These are phyloP conservation scores for Hibiscus mutabilis DNA, from an alignment of 345 rosid species.

Conservation along the genomic window DNA sequence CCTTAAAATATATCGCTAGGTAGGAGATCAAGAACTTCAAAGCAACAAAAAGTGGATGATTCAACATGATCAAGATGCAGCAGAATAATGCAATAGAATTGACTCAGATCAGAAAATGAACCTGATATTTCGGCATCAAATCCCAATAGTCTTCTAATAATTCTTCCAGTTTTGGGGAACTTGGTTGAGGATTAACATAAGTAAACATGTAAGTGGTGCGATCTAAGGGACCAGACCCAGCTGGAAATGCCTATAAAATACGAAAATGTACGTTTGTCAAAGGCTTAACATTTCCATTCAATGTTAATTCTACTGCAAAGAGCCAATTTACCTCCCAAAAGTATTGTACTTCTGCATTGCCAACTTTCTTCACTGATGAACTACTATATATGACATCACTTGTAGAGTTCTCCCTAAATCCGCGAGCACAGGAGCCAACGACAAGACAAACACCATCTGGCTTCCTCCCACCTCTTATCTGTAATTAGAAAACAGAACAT, in stretches of 20 bases:
- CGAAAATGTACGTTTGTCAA: conserved; percentile 8
- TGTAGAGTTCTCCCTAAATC: conserved; percentile 59
- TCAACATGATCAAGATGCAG: conserved; percentile 6
- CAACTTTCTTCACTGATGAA: conserved; percentile 57
- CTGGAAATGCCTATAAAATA: conserved; percentile 76
- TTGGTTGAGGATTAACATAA: conserved; percentile 72
- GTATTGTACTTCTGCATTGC: conserved; percentile 60
- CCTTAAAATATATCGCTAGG: too few relatives aligned
- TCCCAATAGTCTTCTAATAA: conserved; percentile 85
- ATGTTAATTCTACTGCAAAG: conserved; percentile 1
- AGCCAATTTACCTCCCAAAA: conserved; percentile 81
- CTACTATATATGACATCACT: conserved; percentile 90
- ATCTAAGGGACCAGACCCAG: conserved; percentile 84
- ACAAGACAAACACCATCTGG: conserved; percentile 98
- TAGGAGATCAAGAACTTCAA: too few relatives aligned
- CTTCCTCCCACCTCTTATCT: conserved; percentile 78
- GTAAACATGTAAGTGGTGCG: conserved; percentile 98
- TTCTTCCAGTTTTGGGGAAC: conserved; percentile 73
- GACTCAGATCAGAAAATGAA: conserved; percentile 19
- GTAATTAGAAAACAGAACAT: conserved; percentile 15
- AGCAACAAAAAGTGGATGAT: background rate
- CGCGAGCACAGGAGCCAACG: conserved; percentile 92
- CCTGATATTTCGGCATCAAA: conserved; percentile 90
- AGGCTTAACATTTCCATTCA: background rate
- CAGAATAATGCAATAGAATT: background rate